Evolutionary conservation across 352 stramenopile genomes (phyloP).

Genomic region (Pythium myriotylum): DNA sequence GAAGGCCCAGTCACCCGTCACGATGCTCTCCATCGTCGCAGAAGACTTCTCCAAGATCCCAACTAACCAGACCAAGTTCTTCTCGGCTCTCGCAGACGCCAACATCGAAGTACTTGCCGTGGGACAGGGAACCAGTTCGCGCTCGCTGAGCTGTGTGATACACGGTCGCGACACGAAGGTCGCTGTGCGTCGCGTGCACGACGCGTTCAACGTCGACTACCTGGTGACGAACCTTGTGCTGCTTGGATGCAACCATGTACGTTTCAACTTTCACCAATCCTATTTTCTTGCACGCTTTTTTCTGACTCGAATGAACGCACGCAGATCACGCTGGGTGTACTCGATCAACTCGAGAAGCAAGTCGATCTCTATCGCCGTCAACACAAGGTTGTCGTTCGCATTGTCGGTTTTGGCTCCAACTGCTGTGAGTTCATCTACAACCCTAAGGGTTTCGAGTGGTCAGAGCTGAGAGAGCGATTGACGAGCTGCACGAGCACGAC

Average conservation of each 20-base stretch:
- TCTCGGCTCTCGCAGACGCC: conserved; percentile 66
- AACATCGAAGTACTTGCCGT: conserved; percentile 76
- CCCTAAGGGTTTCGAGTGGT: conserved; percentile 51
- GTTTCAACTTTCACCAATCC: conserved; percentile 6
- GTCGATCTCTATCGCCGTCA: conserved; percentile 62
- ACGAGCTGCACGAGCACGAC: conserved; percentile 43
- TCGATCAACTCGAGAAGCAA: conserved; percentile 65
- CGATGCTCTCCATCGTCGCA: conserved; percentile 83
- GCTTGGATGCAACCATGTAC: conserved; percentile 67
- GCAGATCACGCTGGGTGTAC: conserved; percentile 62
- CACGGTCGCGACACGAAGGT: conserved; percentile 70
- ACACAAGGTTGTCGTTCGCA: conserved; percentile 66
- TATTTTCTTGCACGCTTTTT: background rate
- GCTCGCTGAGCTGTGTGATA: conserved; percentile 78
- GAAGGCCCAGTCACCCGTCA: conserved; percentile 71
- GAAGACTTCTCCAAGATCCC: conserved; percentile 78
- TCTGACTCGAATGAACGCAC: background rate
- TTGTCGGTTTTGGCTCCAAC: conserved; percentile 74
- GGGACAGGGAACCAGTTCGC: conserved; percentile 77
- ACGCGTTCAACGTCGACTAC: conserved; percentile 82
- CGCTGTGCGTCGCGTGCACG: conserved; percentile 73
- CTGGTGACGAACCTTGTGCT: conserved; percentile 73
- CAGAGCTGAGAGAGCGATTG: conserved; percentile 44
- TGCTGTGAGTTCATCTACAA: conserved; percentile 65
- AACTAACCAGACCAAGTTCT: conserved; percentile 78